These are phyloP conservation scores for Malus orientalis DNA, from an alignment of 306 rosid genomes.

Conservation along the genomic window DNA sequence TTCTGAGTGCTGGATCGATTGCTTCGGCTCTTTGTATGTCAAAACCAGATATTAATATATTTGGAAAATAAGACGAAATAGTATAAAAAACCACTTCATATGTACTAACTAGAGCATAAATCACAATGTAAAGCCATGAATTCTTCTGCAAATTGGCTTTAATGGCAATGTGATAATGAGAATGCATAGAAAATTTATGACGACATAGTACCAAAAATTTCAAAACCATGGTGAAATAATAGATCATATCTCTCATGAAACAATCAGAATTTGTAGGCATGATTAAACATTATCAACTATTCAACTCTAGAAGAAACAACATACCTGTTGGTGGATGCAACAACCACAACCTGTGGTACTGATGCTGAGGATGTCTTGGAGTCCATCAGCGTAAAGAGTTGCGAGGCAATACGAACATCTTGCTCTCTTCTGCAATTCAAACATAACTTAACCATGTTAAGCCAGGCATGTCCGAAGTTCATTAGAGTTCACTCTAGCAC, in stretches of 20 bases:
- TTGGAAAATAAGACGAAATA: background rate
- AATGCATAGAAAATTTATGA: background rate
- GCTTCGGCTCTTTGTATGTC: conserved; percentile 55
- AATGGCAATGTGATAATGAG: background rate
- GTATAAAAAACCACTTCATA: background rate
- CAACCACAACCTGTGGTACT: conserved; percentile 57
- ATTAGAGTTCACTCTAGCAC: background rate
- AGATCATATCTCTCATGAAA: background rate
- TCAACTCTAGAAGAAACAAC: background rate
- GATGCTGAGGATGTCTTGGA: conserved; percentile 39
- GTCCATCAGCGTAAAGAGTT: conserved; percentile 70
- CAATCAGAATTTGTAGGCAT: background rate
- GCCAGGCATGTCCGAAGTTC: background rate
- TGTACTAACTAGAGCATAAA: background rate
- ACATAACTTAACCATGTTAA: conserved; percentile 5
- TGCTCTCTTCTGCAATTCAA: conserved; percentile 62
- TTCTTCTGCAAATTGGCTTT: background rate
- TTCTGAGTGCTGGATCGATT: conserved; percentile 82
- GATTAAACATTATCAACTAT: background rate
- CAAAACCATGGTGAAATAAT: background rate
- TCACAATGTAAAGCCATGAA: background rate
- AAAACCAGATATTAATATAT: conserved; percentile 11
- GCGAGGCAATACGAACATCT: conserved; percentile 73
- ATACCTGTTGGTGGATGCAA: conserved; percentile 94
- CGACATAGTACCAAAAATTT: background rate